Conservation (phyloP, 2,329 filamentous ascomycete genomes). For the Mycosphaerella arachidis region DNA sequence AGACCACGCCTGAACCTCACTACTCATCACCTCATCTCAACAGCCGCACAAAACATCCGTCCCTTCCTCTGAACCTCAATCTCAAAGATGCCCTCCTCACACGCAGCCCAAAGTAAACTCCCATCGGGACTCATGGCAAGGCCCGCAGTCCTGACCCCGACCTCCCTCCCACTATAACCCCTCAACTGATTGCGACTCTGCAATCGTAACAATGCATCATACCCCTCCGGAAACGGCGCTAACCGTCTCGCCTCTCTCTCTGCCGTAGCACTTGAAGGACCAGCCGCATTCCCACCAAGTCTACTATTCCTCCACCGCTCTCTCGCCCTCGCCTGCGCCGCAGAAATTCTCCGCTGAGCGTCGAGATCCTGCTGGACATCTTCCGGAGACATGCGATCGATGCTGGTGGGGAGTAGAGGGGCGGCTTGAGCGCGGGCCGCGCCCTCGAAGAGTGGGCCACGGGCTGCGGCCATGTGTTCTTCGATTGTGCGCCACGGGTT, state of each 20-base stretch:
- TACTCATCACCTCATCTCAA: conserved; percentile 26
- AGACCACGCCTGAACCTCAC: not conserved
- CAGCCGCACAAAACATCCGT: conserved; percentile 49
- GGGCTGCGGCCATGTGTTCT: conserved; percentile 38
- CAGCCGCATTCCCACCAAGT: conserved; percentile 1
- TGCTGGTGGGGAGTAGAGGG: conserved; percentile 14
- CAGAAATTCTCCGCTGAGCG: conserved; percentile 15
- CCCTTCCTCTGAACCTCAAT: conserved; percentile 61
- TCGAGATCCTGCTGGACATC: conserved; percentile 16
- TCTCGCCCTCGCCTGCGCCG: conserved; percentile 14
- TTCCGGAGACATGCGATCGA: conserved; percentile 9
- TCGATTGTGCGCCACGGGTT: conserved; percentile 47
- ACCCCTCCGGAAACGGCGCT: conserved; percentile 22
- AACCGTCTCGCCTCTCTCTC: conserved; percentile 16
- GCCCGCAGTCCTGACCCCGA: conserved; percentile 44
- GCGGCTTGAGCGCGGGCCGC: conserved; percentile 21
- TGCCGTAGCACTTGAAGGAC: conserved; percentile 5
- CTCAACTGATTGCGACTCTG: conserved; percentile 14
- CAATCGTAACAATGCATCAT: conserved; percentile 19
- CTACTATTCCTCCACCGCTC: conserved; percentile 18
- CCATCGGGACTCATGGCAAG: conserved; percentile 48
- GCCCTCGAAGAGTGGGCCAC: conserved; percentile 34
- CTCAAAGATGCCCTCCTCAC: conserved; percentile 71
- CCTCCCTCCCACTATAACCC: conserved; percentile 18
- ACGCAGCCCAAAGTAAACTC: conserved; percentile 44